A percentile compares a stretch with the other conserved stretches of the same genome.
Evolutionary conservation across 306 rosid genomes (phyloP).

Genomic region (Casuarina equisetifolia): DNA sequence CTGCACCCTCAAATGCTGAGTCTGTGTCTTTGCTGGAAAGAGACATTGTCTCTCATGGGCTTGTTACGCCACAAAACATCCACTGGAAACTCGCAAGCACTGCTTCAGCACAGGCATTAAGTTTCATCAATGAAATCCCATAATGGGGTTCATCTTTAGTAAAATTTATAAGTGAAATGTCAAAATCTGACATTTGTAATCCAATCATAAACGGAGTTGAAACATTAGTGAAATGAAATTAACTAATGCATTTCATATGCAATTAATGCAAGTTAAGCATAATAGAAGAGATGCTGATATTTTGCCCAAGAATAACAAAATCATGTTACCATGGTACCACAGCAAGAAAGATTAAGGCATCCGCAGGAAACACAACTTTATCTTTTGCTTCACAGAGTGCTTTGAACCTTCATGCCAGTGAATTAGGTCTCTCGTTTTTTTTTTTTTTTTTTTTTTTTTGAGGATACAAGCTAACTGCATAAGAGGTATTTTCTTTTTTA

Average conservation of each 20-base stretch:
- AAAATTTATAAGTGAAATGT: neutral
- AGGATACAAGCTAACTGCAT: no score
- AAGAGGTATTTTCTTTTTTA: no score
- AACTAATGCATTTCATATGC: neutral
- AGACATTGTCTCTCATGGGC: slow-evolving; percentile 61
- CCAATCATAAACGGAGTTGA: neutral
- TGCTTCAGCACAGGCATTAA: slow-evolving; percentile 37
- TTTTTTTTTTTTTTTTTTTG: no score
- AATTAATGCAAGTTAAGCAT: neutral
- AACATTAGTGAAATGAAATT: neutral
- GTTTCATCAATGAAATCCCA: slow-evolving; percentile 18
- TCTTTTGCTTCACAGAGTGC: slow-evolving; percentile 16
- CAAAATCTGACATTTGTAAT: neutral
- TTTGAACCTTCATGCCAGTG: slow-evolving; percentile 8
- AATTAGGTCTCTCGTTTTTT: neutral
- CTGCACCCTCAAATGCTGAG: slow-evolving; percentile 72
- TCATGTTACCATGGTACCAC: neutral
- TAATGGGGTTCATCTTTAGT: neutral
- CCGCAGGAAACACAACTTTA: slow-evolving; percentile 17
- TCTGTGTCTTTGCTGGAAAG: slow-evolving; percentile 68
- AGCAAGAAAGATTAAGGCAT: slow-evolving; percentile 19
- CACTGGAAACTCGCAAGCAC: slow-evolving; percentile 18
- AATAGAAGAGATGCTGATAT: neutral
- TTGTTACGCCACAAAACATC: slow-evolving; percentile 27
- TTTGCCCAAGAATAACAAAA: slow-evolving; percentile 11